phyloP scores from a whole-genome alignment of 2,329 filamentous ascomycete genomes.

The Claviceps arundinis region DNA sequence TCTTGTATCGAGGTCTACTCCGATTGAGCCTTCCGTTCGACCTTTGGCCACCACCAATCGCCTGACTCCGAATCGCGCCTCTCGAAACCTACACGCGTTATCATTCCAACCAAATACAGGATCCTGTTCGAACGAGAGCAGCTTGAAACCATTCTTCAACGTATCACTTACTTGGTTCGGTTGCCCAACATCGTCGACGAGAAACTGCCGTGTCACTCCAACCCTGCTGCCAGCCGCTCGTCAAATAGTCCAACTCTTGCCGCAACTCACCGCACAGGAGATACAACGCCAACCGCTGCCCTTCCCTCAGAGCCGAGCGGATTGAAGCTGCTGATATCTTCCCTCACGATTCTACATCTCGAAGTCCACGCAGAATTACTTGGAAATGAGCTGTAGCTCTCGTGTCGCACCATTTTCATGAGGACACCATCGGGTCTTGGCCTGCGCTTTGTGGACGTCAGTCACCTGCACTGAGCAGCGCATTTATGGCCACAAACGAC shows the following conservation, averaged over 20 bases:
- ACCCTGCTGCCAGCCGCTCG: not conserved
- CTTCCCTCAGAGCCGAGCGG: not conserved
- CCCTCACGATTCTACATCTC: not conserved
- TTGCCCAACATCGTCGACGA: not conserved
- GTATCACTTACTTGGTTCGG: not conserved
- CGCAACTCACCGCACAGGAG: not conserved
- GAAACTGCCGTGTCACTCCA: not conserved
- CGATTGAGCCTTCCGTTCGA: too few relatives aligned
- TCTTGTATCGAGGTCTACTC: not conserved
- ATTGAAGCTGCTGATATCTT: not conserved
- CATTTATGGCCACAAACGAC: constrained; percentile 18
- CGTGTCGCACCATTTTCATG: constrained; percentile 2
- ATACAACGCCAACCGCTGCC: not conserved
- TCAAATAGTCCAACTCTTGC: not conserved
- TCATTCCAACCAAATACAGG: not conserved
- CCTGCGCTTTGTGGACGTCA: constrained; percentile 2
- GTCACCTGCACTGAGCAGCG: constrained; percentile 1
- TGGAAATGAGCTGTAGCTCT: not conserved
- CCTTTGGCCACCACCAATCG: not conserved
- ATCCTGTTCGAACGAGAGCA: not conserved
- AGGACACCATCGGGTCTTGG: not conserved
- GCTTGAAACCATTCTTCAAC: not conserved
- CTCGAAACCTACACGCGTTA: not conserved
- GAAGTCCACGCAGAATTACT: not conserved
- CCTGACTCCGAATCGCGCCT: not conserved